These are phyloP conservation scores for Athelia psychrophila DNA, from an alignment of 1,284 basidiomycete genomes.

Conservation along the genomic window DNA sequence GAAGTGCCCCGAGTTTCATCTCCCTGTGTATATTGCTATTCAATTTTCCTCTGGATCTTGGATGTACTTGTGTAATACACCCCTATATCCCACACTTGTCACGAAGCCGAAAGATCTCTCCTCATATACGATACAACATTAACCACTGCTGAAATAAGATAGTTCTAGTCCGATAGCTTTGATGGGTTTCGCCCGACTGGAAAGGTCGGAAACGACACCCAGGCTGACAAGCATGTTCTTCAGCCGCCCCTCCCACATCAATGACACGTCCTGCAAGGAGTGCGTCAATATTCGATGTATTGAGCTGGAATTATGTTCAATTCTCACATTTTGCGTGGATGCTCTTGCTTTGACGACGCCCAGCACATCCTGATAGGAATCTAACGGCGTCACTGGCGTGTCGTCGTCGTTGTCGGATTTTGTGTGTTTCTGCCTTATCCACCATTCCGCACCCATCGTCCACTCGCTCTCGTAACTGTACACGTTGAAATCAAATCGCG, in stretches of 20 bases:
- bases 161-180: slow-evolving; percentile 87
- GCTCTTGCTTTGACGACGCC: slow-evolving; percentile 90
- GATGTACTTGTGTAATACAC: not conserved
- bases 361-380: slow-evolving; percentile 45
- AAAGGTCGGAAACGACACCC: slow-evolving; percentile 86
- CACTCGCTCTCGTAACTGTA: slow-evolving; percentile 97
- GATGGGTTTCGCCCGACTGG: slow-evolving; percentile 81
- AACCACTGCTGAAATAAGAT: slow-evolving; percentile 85
- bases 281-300: slow-evolving; percentile 8
- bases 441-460: slow-evolving; percentile 94
- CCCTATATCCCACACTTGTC: no score
- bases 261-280: slow-evolving; percentile 68
- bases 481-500: slow-evolving; percentile 95
- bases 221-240: slow-evolving; percentile 87
- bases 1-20: not conserved
- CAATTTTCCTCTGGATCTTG: not conserved
- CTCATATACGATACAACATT: not conserved
- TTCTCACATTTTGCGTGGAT: slow-evolving; percentile 80
- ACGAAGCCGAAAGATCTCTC: no score
- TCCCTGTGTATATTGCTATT: not conserved
- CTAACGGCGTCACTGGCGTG: slow-evolving; percentile 11
- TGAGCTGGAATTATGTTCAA: not conserved
- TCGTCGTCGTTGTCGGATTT: slow-evolving; percentile 20
- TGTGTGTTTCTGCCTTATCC: slow-evolving; percentile 59
- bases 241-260: slow-evolving; percentile 94